Evolutionary conservation across 495 filamentous ascomycete species (phyloP).

Genomic region (Barbatosphaeria neglecta): DNA sequence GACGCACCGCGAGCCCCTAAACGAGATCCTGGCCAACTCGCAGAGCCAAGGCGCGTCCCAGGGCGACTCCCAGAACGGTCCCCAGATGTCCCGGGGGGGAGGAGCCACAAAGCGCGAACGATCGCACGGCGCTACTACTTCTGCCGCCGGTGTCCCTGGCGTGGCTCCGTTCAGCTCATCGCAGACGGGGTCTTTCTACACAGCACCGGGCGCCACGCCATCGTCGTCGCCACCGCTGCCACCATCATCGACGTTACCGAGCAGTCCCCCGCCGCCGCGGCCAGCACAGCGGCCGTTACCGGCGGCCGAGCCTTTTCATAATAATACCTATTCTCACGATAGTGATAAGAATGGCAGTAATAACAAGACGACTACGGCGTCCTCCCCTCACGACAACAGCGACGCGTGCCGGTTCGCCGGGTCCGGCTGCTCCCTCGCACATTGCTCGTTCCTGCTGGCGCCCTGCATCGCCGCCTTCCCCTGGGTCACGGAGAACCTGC

Average conservation of each 20-base stretch:
- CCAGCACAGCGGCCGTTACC: too few relatives aligned
- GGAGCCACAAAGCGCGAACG: too few relatives aligned
- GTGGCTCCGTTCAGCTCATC: background rate
- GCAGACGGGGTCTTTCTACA: background rate
- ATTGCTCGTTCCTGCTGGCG: constrained; percentile 29
- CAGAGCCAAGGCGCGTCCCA: background rate
- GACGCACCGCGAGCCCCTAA: background rate
- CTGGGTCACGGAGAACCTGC: constrained; percentile 31
- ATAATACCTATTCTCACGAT: too few relatives aligned
- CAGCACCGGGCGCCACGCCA: background rate
- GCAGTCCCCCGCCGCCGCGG: constrained; percentile 1
- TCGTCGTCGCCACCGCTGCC: background rate
- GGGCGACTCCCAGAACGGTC: too few relatives aligned
- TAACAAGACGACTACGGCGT: too few relatives aligned
- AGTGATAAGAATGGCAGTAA: too few relatives aligned
- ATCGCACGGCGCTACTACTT: too few relatives aligned
- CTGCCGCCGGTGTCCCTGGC: too few relatives aligned
- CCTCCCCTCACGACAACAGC: background rate
- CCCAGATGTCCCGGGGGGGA: too few relatives aligned
- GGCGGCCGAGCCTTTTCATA: too few relatives aligned
- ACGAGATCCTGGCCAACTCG: constrained; percentile 1
- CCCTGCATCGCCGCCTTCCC: constrained; percentile 30
- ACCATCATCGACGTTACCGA: background rate
- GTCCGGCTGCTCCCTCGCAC: constrained; percentile 18
- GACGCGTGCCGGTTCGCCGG: constrained; percentile 8